Conservation (phyloP, 768 basidiomycete species). For the Saitozyma podzolica region DNA sequence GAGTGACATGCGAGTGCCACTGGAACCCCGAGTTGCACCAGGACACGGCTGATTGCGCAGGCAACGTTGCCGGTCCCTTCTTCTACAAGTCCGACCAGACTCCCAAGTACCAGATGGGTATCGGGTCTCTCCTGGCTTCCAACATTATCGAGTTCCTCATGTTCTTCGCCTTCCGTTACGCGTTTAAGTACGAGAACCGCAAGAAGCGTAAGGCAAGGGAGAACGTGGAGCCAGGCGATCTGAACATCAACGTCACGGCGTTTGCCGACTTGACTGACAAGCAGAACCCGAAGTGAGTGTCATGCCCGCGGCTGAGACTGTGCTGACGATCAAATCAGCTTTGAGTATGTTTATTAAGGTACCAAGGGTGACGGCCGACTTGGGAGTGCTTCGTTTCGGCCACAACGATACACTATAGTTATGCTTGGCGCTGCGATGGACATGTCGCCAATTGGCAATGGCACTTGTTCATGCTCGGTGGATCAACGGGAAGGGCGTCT, state of each 20-base stretch:
- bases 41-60: too few relatives aligned
- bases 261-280: conserved; percentile 50
- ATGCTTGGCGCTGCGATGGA: too few relatives aligned
- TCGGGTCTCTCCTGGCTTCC: conserved; percentile 47
- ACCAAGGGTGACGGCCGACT: too few relatives aligned
- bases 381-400: too few relatives aligned
- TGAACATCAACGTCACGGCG: conserved; percentile 32
- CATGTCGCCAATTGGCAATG: too few relatives aligned
- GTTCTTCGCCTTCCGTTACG: conserved; percentile 41
- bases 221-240: background rate
- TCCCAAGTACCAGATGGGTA: conserved; percentile 49
- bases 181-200: conserved; percentile 45
- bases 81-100: conserved; percentile 45
- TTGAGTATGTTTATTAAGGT: background rate
- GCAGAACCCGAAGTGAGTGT: conserved; percentile 30
- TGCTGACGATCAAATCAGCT: background rate
- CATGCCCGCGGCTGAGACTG: too few relatives aligned
- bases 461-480: too few relatives aligned
- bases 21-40: too few relatives aligned
- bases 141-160: conserved; percentile 45
- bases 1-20: background rate
- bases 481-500: too few relatives aligned
- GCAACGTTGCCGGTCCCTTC: too few relatives aligned
- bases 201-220: conserved; percentile 30
- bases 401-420: too few relatives aligned